Evolutionary conservation across 768 basidiomycete genomes (phyloP).

Genomic region (Coprinopsis strossmayeri): DNA sequence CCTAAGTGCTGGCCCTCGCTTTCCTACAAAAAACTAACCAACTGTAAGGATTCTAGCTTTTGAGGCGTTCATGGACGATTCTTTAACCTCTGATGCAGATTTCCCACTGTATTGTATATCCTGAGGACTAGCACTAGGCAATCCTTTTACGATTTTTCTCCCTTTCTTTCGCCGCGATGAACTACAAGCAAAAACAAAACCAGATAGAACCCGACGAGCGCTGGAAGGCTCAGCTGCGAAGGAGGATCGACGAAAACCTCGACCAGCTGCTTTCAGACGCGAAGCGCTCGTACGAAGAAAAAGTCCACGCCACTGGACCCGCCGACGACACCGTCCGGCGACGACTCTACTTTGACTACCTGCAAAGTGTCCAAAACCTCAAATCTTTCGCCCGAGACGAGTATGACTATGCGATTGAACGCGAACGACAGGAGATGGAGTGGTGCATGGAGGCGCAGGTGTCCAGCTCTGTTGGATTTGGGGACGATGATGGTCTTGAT

Average conservation of each 20-base stretch:
- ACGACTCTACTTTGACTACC: conserved; percentile 18
- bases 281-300: conserved; percentile 16
- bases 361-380: conserved; percentile 15
- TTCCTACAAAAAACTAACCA: too few species aligned
- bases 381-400: conserved; percentile 18
- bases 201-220: conserved; percentile 6
- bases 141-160: too few species aligned
- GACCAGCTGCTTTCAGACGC: conserved; percentile 18
- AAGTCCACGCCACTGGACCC: conserved; percentile 11
- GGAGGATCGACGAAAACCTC: conserved; percentile 20
- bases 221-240: conserved; percentile 19
- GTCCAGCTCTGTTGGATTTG: neutral
- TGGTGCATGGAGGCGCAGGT: conserved; percentile 5
- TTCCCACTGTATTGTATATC: too few species aligned
- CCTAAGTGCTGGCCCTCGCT: too few species aligned
- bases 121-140: too few species aligned
- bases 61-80: too few species aligned
- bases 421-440: conserved; percentile 16
- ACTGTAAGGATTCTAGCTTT: too few species aligned
- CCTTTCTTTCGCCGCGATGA: too few species aligned
- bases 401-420: conserved; percentile 16
- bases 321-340: conserved; percentile 14
- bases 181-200: too few species aligned
- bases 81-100: too few species aligned
- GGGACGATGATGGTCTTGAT: conserved; percentile 3